A percentile compares a stretch with the other conserved stretches of the same genome.
These are phyloP conservation scores for Astragalus membranaceus DNA, from an alignment of 306 rosid species.

Conservation along the genomic window DNA sequence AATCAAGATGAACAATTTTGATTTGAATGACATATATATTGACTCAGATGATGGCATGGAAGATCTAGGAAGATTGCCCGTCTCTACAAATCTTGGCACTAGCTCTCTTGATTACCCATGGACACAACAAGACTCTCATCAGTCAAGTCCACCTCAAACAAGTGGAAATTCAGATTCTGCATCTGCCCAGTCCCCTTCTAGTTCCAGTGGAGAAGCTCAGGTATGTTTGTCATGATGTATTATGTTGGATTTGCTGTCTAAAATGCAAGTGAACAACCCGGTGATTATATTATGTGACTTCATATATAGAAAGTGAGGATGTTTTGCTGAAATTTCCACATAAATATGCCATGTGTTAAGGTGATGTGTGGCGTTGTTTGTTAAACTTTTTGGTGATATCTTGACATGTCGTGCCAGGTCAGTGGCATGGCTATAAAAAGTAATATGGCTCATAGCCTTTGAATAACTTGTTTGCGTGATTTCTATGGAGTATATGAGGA, in stretches of 20 bases:
- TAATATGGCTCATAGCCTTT: not conserved
- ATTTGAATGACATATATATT: constrained; percentile 73
- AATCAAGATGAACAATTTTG: constrained; percentile 59
- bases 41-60: constrained; percentile 77
- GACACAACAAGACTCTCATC: constrained; percentile 68
- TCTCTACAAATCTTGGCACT: constrained; percentile 48
- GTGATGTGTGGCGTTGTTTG: constrained; percentile 1
- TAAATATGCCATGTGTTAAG: not conserved
- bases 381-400: not conserved
- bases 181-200: constrained; percentile 86
- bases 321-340: not conserved
- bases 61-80: constrained; percentile 52
- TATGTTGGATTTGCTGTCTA: constrained; percentile 12
- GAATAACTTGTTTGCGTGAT: not conserved
- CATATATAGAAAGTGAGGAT: not conserved
- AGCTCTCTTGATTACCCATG: constrained; percentile 65
- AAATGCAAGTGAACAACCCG: not conserved
- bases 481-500: not conserved
- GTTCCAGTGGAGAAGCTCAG: constrained; percentile 94
- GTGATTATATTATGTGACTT: not conserved
- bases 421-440: no score
- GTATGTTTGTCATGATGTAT: constrained; percentile 30
- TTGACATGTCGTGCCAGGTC: not conserved
- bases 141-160: constrained; percentile 93
- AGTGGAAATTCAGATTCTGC: constrained; percentile 93